phyloP scores from a whole-genome alignment of 2,329 filamentous ascomycete species.

The Alternaria incomplexa region DNA sequence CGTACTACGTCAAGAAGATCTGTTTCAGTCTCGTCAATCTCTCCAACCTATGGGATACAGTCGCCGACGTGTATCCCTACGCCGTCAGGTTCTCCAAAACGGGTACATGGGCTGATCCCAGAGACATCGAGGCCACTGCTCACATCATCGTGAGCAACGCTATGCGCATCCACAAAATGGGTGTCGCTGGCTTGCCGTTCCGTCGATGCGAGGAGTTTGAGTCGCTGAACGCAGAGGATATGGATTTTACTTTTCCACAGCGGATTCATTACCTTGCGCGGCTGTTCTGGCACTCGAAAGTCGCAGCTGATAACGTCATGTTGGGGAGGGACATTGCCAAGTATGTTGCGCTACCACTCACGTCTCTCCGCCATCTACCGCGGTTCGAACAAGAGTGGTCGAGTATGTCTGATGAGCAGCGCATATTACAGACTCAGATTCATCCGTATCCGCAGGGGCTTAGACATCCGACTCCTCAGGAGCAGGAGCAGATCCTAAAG shows the following conservation, averaged over 20 bases:
- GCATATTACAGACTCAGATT: neutral
- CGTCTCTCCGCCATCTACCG: neutral
- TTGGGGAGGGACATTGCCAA: neutral
- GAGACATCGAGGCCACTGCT: constrained; percentile 1
- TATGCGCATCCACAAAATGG: neutral
- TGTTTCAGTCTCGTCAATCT: neutral
- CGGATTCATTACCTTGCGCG: constrained; percentile 1
- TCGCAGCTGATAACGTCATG: constrained; percentile 4
- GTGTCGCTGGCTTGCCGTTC: neutral
- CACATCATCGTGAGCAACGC: neutral
- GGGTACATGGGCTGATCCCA: neutral
- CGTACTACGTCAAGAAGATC: neutral
- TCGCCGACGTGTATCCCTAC: neutral
- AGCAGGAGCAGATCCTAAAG: neutral
- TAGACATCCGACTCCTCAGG: neutral
- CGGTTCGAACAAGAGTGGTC: neutral
- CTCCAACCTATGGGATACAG: neutral
- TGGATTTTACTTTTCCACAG: constrained; percentile 4
- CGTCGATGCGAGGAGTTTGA: neutral
- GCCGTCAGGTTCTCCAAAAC: neutral
- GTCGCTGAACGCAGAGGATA: neutral
- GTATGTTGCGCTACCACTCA: neutral
- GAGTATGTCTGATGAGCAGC: neutral
- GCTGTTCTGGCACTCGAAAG: constrained; percentile 2
- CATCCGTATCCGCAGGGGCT: neutral